Conservation (phyloP, 768 basidiomycete genomes). For the Mycena sanguinolenta region DNA sequence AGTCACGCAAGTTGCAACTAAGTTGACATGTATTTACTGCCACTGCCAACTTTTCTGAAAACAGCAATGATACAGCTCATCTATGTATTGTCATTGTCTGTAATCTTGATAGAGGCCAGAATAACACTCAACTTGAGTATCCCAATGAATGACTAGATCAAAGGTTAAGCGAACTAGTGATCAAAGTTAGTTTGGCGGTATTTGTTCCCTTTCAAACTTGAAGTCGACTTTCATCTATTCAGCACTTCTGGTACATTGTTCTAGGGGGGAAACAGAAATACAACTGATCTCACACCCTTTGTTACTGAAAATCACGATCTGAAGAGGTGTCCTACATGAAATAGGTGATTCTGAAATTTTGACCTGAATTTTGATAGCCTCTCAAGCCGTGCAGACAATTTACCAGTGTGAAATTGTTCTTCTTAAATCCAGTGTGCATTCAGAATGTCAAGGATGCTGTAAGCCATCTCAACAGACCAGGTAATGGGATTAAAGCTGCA, state of each 20-base stretch:
- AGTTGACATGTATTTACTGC: too few species aligned
- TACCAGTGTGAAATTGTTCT: not conserved
- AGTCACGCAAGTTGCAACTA: too few species aligned
- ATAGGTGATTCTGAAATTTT: too few species aligned
- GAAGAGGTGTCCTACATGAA: too few species aligned
- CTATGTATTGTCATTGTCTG: too few species aligned
- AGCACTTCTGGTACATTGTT: not conserved
- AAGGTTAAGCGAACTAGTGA: not conserved
- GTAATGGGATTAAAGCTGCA: too few species aligned
- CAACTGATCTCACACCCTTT: not conserved
- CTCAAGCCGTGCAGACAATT: not conserved
- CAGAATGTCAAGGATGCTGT: not conserved
- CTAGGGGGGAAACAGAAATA: not conserved
- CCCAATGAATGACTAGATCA: constrained; percentile 1
- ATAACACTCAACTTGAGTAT: not conserved
- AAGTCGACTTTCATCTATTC: not conserved
- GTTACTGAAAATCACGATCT: not conserved
- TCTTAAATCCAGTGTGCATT: not conserved
- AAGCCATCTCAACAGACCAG: too few species aligned
- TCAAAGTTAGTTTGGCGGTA: not conserved
- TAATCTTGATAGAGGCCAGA: too few species aligned
- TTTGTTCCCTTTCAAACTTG: not conserved
- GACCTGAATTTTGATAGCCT: not conserved
- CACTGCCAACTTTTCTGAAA: too few species aligned
- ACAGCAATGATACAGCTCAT: too few species aligned